phyloP scores from a whole-genome alignment of 495 filamentous ascomycete species.

The Hyaloscypha bicolor region DNA sequence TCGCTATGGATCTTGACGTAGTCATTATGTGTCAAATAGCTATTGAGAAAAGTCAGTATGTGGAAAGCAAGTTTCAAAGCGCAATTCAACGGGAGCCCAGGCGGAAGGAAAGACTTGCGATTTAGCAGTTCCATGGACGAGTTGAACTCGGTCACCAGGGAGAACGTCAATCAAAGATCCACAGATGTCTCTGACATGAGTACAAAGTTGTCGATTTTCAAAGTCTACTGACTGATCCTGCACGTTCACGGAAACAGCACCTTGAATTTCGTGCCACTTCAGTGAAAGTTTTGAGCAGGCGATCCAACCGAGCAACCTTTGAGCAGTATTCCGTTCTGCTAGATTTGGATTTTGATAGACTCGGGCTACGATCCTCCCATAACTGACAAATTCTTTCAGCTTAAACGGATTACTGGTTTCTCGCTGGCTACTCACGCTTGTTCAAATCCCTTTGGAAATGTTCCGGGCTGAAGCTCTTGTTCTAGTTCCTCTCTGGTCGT shows the following conservation, averaged over 20 bases:
- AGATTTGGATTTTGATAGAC: conserved; percentile 30
- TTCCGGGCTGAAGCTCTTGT: conserved; percentile 35
- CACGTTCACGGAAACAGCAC: conserved; percentile 40
- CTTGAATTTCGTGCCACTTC: conserved; percentile 50
- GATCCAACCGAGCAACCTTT: conserved; percentile 45
- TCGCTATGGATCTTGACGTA: conserved; percentile 28
- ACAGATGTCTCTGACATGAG: conserved; percentile 43
- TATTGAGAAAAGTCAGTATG: background rate
- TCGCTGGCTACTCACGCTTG: conserved; percentile 39
- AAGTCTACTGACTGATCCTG: conserved; percentile 30
- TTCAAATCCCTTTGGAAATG: conserved; percentile 40
- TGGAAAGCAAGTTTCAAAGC: background rate
- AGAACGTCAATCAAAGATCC: conserved; percentile 46
- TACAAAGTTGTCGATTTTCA: conserved; percentile 34
- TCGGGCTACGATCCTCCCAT: conserved; percentile 41
- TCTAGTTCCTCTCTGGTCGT: conserved; percentile 32
- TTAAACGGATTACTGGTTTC: background rate
- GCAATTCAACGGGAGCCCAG: background rate
- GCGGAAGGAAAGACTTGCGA: conserved; percentile 2
- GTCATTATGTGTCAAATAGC: conserved; percentile 25
- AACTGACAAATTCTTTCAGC: conserved; percentile 27
- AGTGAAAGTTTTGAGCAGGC: conserved; percentile 46
- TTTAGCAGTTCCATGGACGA: conserved; percentile 46
- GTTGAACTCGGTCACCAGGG: conserved; percentile 37
- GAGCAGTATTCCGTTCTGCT: conserved; percentile 34